These are phyloP conservation scores for Scutellaria minor DNA, from an alignment of 257 asterid species.

Conservation along the genomic window DNA sequence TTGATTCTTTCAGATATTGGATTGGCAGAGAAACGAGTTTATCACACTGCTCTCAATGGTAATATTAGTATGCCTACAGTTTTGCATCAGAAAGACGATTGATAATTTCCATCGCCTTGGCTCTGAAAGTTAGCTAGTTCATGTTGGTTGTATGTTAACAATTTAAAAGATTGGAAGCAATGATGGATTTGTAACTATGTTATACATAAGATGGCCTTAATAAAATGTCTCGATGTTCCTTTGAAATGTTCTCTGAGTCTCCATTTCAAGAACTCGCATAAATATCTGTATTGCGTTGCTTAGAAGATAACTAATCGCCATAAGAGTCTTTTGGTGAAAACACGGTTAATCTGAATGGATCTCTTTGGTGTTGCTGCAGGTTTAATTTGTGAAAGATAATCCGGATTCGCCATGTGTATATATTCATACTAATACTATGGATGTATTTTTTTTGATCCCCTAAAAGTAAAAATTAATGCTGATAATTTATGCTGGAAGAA, in stretches of 20 bases:
- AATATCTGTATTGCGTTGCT: slow-evolving; percentile 16
- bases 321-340: slow-evolving; percentile 10
- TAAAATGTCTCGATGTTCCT: slow-evolving; percentile 33
- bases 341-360: slow-evolving; percentile 60
- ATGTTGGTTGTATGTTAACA: slow-evolving; percentile 36
- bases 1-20: slow-evolving; percentile 81
- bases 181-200: slow-evolving; percentile 41
- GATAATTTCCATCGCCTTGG: slow-evolving; percentile 61
- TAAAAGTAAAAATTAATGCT: slow-evolving; percentile 33
- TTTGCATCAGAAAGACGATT: slow-evolving; percentile 88
- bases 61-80: slow-evolving; percentile 73
- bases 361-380: slow-evolving; percentile 89
- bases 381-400: slow-evolving; percentile 72
- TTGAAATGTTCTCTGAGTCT: slow-evolving; percentile 18
- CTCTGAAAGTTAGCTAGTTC: slow-evolving; percentile 38
- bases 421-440: slow-evolving; percentile 51
- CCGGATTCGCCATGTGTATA: slow-evolving; percentile 64
- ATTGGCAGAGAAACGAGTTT: slow-evolving; percentile 94
- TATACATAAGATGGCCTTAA: slow-evolving; percentile 32
- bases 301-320: slow-evolving; percentile 17
- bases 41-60: slow-evolving; percentile 95
- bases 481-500: slow-evolving; percentile 36
- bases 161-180: slow-evolving; percentile 39
- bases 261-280: background rate
- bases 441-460: slow-evolving; percentile 38